A percentile compares a stretch with the other conserved stretches of the same genome.
Conservation (phyloP, 768 basidiomycete species). For the Tricholoma furcatifolium region DNA sequence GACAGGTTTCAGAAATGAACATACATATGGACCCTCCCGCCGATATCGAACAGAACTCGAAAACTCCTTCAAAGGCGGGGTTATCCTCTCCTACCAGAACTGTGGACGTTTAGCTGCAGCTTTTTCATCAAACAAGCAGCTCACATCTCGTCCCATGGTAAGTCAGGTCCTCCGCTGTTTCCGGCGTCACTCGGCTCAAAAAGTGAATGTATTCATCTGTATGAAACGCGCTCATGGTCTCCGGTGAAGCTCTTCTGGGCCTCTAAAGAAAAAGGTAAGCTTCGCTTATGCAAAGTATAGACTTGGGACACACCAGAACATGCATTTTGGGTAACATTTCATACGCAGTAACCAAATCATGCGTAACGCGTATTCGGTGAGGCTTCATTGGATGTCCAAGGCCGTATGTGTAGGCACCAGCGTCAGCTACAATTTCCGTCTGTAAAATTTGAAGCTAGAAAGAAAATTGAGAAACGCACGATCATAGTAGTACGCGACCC, state of each 20-base stretch:
- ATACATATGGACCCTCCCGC: constrained; percentile 92
- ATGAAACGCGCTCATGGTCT: constrained; percentile 89
- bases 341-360: constrained; percentile 89
- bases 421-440: constrained; percentile 50
- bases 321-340: constrained; percentile 93
- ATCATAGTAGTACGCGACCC: constrained; percentile 83
- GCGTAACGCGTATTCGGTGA: constrained; percentile 90
- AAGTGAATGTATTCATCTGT: constrained; percentile 99
- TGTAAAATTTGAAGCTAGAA: neutral
- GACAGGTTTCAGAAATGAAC: constrained; percentile 19
- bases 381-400: constrained; percentile 96
- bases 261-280: constrained; percentile 39
- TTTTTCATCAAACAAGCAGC: neutral
- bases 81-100: constrained; percentile 87
- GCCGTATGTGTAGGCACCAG: constrained; percentile 76
- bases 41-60: constrained; percentile 96
- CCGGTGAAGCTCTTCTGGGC: constrained; percentile 67
- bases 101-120: constrained; percentile 16
- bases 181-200: constrained; percentile 83
- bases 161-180: constrained; percentile 84
- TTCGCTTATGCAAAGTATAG: neutral
- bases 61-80: constrained; percentile 93
- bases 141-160: constrained; percentile 83
- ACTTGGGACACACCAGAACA: constrained; percentile 60
- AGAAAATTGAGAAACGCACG: constrained; percentile 30